Conservation (phyloP, 495 filamentous ascomycete species). For the Cercophora samala region DNA sequence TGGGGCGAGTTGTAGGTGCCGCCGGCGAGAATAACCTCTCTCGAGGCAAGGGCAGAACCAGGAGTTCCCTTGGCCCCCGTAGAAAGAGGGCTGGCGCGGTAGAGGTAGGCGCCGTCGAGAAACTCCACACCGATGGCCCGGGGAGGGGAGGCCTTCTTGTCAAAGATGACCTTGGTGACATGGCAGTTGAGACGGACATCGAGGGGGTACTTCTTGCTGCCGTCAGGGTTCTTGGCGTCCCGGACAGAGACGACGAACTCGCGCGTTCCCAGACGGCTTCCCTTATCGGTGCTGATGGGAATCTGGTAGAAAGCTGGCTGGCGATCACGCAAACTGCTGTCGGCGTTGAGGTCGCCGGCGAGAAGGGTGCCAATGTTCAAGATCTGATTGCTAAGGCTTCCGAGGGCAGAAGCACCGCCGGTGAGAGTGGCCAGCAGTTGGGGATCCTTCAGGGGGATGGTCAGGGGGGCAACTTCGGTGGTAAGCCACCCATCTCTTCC, state of each 20-base stretch:
- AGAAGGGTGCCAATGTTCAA: slow-evolving; percentile 46
- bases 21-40: slow-evolving; percentile 62
- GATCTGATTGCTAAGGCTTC: slow-evolving; percentile 37
- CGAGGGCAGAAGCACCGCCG: slow-evolving; percentile 51
- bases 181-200: slow-evolving; percentile 59
- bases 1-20: slow-evolving; percentile 62
- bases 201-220: slow-evolving; percentile 54
- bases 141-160: slow-evolving; percentile 39
- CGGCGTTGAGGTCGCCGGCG: slow-evolving; percentile 52
- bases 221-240: slow-evolving; percentile 49
- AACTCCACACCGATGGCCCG: slow-evolving; percentile 62
- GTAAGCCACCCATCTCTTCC: slow-evolving; percentile 59
- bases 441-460: slow-evolving; percentile 48
- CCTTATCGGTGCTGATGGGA: slow-evolving; percentile 47
- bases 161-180: slow-evolving; percentile 59
- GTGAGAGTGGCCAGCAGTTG: slow-evolving; percentile 51
- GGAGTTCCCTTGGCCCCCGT: slow-evolving; percentile 36
- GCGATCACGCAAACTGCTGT: slow-evolving; percentile 29
- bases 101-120: slow-evolving; percentile 57
- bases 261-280: slow-evolving; percentile 49
- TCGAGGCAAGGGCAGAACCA: slow-evolving; percentile 47
- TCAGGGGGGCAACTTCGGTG: slow-evolving; percentile 47
- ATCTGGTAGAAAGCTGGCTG: slow-evolving; percentile 47
- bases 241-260: slow-evolving; percentile 53
- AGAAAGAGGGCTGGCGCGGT: slow-evolving; percentile 54